Base-by-base conservation (phyloP, 2,329 filamentous ascomycete species). In the Kalmusia sp. region DNA sequence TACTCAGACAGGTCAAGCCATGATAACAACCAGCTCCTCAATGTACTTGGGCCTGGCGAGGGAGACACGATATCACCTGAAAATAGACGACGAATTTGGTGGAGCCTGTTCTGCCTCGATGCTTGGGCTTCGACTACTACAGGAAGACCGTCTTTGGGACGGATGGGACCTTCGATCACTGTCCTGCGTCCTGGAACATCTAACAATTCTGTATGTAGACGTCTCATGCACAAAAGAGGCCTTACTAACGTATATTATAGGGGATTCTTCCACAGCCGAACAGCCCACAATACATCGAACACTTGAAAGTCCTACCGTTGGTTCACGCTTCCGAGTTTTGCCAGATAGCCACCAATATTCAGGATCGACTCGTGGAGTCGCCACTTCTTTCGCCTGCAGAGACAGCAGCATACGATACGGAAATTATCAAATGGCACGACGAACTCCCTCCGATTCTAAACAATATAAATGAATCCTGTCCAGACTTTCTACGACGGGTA, bases 291-390 rank as follows among this genome's bases (percentile, higher is more conserved):
- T 70, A 71, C 54, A 63, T 81, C 65, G 79, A 80, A 44, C 86
- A 89, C 41, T 81, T 87, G 1, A 86, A 86, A 50, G 85, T 90
- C 49, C 79, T 92, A 3, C 89, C 89, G 0, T 75, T 92, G 14
- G 85, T 90, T 24, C 87, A 93, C 72, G 91, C 90, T 69, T 88
- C 91, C 58, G 86, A 87, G 45, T 93, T 93, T 73, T 91, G 89
- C 76, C 89, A 89, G 70, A 89, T 93, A 54, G 87, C 89, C 17
- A 91, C 89, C 0, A 84, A 86, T 55, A 89, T 93, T 51, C 90
- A 93, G 69, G 89, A 93, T 64, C 83, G 86, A 47, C 80, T 93
- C 2, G 88, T 89, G 14, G 85, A 88, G 49, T 84, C 85, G 1
- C 88, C 89, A 0, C 78, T 91, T 1, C 81, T 91, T 2, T 82